Conservation (phyloP, 768 basidiomycete genomes). For the Dioszegia crocea region DNA sequence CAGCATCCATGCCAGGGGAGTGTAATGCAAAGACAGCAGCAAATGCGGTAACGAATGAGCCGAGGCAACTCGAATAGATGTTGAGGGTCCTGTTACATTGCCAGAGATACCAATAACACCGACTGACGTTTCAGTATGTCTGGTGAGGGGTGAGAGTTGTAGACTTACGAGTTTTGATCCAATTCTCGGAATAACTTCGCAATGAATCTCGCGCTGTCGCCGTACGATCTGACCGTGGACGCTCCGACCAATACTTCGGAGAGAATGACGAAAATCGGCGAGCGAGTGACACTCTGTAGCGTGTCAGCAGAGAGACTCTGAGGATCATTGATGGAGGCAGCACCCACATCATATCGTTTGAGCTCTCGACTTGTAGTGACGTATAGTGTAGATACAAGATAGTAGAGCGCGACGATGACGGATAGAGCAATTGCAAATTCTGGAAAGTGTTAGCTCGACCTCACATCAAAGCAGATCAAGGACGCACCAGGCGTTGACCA, state of each 20-base stretch:
- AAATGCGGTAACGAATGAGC: conserved; percentile 49
- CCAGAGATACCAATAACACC: conserved; percentile 52
- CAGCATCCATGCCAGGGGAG: conserved; percentile 46
- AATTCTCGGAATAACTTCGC: conserved; percentile 45
- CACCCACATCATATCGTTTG: conserved; percentile 51
- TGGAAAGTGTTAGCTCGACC: conserved; percentile 11
- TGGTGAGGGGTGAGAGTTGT: no score
- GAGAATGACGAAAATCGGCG: conserved; percentile 51
- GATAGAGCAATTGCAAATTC: conserved; percentile 45
- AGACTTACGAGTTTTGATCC: conserved; percentile 50
- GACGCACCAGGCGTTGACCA: conserved; percentile 44
- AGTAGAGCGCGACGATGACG: conserved; percentile 46
- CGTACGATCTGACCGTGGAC: conserved; percentile 52
- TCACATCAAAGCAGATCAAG: neutral
- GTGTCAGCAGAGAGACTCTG: neutral
- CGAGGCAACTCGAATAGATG: conserved; percentile 47
- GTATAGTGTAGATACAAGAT: conserved; percentile 48
- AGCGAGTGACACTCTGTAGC: conserved; percentile 43
- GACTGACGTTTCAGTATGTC: conserved; percentile 18
- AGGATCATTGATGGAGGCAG: neutral
- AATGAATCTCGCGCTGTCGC: conserved; percentile 51
- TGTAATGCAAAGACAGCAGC: conserved; percentile 49
- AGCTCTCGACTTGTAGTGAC: conserved; percentile 51
- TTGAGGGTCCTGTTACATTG: conserved; percentile 47
- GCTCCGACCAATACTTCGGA: conserved; percentile 51